These are phyloP conservation scores for Fusarium bactridioides DNA, from an alignment of 2,329 filamentous ascomycete species.

Conservation along the genomic window DNA sequence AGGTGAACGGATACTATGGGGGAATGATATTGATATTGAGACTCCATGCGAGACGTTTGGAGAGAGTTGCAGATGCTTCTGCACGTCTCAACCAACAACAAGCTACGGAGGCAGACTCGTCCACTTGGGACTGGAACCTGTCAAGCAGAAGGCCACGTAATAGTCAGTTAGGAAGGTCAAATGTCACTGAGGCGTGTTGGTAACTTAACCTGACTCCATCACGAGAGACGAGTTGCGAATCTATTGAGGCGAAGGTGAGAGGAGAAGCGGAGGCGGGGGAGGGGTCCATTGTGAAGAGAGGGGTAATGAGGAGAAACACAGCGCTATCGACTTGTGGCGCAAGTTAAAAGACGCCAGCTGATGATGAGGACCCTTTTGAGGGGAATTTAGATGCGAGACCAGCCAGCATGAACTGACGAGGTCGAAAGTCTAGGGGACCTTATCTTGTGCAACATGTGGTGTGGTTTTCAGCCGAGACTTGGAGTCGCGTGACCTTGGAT, in stretches of 20 bases:
- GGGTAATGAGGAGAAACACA: constrained; percentile 19
- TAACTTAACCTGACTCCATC: constrained; percentile 10
- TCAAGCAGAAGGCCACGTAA: neutral
- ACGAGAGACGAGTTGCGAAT: constrained; percentile 16
- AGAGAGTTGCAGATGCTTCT: neutral
- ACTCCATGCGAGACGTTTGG: neutral
- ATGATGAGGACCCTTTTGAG: neutral
- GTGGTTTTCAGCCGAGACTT: neutral
- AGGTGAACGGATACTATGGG: constrained; percentile 1
- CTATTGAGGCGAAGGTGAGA: constrained; percentile 20
- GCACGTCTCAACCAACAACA: constrained; percentile 1
- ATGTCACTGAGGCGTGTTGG: constrained; percentile 1
- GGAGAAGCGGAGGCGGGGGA: constrained; percentile 3
- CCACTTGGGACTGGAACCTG: neutral
- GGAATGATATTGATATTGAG: neutral
- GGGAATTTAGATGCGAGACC: neutral
- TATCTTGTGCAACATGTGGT: neutral
- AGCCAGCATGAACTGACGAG: neutral
- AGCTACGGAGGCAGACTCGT: neutral
- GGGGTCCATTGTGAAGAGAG: constrained; percentile 5
- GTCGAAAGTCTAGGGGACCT: neutral
- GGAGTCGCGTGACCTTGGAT: neutral
- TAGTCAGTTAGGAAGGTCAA: neutral
- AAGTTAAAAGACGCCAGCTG: neutral
- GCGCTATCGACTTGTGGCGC: constrained; percentile 20